Evolutionary conservation across 1,284 basidiomycete species (phyloP), one percentile per base, ranked within the genome.

Genomic region (Malassezia yamatoensis): DNA sequence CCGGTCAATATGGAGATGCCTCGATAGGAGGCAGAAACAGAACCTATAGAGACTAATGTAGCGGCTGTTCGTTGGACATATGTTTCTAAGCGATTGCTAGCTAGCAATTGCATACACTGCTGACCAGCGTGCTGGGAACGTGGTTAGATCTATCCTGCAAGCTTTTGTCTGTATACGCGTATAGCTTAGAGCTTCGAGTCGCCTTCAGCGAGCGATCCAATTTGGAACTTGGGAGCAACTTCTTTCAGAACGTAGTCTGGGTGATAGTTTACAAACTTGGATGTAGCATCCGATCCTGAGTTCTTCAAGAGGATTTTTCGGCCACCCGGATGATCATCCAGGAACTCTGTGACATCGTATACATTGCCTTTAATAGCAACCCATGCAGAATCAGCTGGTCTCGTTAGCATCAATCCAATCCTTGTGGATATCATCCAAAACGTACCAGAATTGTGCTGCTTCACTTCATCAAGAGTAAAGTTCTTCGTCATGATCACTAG

Each of bases 271-370:
- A 62, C 64, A 59, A 72, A 74, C 24, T 70, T 65, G 58, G 70
- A 65, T 44, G 67, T 64, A 16, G 70, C 65, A 57, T 74, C 70
- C 59, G 68, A 71, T 46, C 72, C 72, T 42, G 61, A 63, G 62
- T 72, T 74, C 62, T 66, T 66, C 43, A 74, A 63, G 15, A 74
- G 54, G 53, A 73, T 71, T 64, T 74, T 74, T 59, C 69, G 68
- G 58, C 72, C 72, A 7, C 72, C 72, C 5, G 72, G 72, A 61
- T 74, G 72, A 61, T 74, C 69, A 49, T 74, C 70, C 24, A 74
- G 65, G 54, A 70, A 74, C 38, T 58, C 51, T n/a, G 72, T 74
- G 24, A 74, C 69, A 50, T 74, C 70, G 59, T 72, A 74, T 24
- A 74, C 70, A 53, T 63, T 64, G 59, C 67, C 67, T 46, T 72